Base-by-base conservation (phyloP, 2,329 filamentous ascomycete species). In the Rhytidhysteron rufulum region DNA sequence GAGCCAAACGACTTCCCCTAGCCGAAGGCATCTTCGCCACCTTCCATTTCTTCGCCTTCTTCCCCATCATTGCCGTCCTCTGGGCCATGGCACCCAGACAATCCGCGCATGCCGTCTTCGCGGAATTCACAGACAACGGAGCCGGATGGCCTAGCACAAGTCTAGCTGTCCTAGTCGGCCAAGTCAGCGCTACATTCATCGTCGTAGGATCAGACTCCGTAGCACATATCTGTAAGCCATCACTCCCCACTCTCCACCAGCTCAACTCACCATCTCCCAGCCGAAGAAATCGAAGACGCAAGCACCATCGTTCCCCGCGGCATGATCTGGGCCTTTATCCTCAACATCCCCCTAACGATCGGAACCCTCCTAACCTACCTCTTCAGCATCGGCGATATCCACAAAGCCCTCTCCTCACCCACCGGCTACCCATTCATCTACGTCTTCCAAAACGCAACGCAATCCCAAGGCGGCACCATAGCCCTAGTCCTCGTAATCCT, bases 41-140 rank as follows among this genome's bases (percentile, higher is more conserved):
- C 8, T 40, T 71, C 20, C 69, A 73, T 44, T 55, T 72, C 11
- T 59, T 69, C 31, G 68, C 61, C n/a, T 73, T 72, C 57, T 55
- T 72, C 42, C 60, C 61, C 21, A 63, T 72, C 43, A 60, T 72
- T 24, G 58, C 69, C 20, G 56, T 66, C 11, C 50, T 67, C 19
- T 65, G 61, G 60, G 56, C 58, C 1, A 45, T 66, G 21, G 40
- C 66, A 49, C 57, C 58, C 37, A 47, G 55, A 21, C 47, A 52
- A 4, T 49, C 57, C 0, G 54, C 58, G 2, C 51, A 60, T 27
- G 50, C 44, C 5, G 58, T 56, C 6, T 66, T 66, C 34, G 61
- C 56, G 0, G 29, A 51, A 42, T 53, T 71, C 49, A 61, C 50
- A 3, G 24, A 27, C 13, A 66, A 69, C 34, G 55, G 53, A 4